Conservation (phyloP, 116 monocot species). For the Cymodocea nodosa region DNA sequence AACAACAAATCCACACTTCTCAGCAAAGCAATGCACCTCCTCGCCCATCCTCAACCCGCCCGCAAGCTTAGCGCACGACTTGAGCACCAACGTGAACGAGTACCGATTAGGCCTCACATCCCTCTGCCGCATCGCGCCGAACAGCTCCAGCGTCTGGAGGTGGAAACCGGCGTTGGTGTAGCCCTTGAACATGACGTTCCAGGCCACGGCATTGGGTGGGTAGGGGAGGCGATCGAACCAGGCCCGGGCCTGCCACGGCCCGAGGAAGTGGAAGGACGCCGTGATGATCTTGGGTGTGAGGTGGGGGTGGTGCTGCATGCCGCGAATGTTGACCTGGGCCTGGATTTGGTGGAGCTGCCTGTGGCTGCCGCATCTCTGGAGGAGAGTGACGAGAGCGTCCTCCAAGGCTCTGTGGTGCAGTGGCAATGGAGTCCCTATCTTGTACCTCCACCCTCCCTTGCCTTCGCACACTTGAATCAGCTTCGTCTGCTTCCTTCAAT, state of each 20-base stretch:
- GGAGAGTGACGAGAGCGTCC: conserved; percentile 17
- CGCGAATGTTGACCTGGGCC: conserved; percentile 20
- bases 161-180: conserved; percentile 14
- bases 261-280: conserved; percentile 8
- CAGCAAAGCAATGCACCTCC: conserved; percentile 28
- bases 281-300: conserved; percentile 27
- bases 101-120: conserved; percentile 20
- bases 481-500: no score
- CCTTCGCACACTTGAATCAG: no score
- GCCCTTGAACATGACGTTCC: conserved; percentile 48
- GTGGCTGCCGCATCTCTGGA: conserved; percentile 19
- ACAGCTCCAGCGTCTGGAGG: conserved; percentile 10
- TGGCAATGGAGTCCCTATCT: background rate
- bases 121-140: conserved; percentile 11
- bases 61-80: conserved; percentile 18
- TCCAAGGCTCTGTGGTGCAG: background rate
- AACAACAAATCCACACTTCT: conserved; percentile 28
- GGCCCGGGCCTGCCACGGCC: conserved; percentile 10
- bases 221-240: conserved; percentile 20
- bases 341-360: conserved; percentile 27
- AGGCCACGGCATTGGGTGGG: conserved; percentile 19
- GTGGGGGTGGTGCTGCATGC: conserved; percentile 23
- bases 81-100: conserved; percentile 48
- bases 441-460: background rate
- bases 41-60: conserved; percentile 8